Base-by-base conservation (phyloP, 2,329 filamentous ascomycete genomes). In the Gnomoniopsis sp. region DNA sequence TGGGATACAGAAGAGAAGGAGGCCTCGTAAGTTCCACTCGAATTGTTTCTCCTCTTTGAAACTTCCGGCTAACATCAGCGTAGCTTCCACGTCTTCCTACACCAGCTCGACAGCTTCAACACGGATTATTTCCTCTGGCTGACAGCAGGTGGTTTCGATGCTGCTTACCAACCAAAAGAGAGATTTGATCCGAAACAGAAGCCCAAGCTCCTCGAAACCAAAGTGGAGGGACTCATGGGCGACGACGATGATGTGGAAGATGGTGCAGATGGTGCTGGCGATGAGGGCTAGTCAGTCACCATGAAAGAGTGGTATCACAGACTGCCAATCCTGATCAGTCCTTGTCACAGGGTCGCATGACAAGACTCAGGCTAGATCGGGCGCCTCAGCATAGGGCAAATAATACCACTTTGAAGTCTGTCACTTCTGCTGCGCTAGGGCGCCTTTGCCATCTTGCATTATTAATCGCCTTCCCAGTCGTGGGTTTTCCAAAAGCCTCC, bases 1-100 rank as follows among this genome's bases (percentile, higher is more conserved):
- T 98, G 96, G 73, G 83, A 88, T 26, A 88, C 96, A 54, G 95
- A 98, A 73, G 90, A 95, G 74, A 85, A 88, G 71, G 88, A 91
- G 64, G 92, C 93, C 70, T 85, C 90, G 90, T 93, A 80, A 84
- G 90, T 57, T n/a, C 41, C 84, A 41, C 3, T 33, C 1, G 34
- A 17, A n/a, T 17, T 12, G n/a, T 64, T 48, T 2, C 48, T 11
- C 46, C 46, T 43, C 1, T 14, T 30, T 22, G 41, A 36, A 46
- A 43, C 46, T 19, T 21, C 3, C 21, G 19, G 23, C 36, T 54
- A 46, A 53, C 15, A n/a, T 2, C 53, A 0, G 7, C 14, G 15
- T 65, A 90, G 88, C 17, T 92, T 92, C 73, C 86, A 89, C 66
- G 80, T 84, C 44, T 92, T 91, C 74, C 91, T 91, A 76, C 86